Evolutionary conservation across 2,329 filamentous ascomycete genomes (phyloP).

Genomic region (Fulvia fulva): DNA sequence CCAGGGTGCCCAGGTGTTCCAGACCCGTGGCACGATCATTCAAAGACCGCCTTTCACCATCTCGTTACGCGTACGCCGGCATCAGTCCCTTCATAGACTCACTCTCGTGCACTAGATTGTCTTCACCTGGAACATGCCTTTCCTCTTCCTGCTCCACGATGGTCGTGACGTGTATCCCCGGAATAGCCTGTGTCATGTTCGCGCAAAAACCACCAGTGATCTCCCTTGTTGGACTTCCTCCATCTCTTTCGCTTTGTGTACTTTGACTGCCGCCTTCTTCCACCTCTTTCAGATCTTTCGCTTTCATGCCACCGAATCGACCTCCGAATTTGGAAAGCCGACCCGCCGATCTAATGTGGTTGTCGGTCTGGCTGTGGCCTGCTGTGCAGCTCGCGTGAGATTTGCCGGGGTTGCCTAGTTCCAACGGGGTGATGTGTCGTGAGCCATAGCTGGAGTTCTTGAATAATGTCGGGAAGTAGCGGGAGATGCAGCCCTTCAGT

Average conservation of each 20-base stretch:
- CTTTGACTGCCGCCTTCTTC: constrained; percentile 3
- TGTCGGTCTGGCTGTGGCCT: neutral
- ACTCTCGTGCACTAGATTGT: constrained; percentile 6
- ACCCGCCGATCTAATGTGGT: neutral
- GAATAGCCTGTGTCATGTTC: neutral
- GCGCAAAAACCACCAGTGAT: neutral
- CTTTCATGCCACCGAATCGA: neutral
- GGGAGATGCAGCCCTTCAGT: constrained; percentile 26
- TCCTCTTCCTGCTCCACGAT: constrained; percentile 20
- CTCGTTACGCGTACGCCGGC: neutral
- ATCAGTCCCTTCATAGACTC: constrained; percentile 16
- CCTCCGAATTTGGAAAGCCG: constrained; percentile 4
- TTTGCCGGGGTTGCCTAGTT: constrained; percentile 1
- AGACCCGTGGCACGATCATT: no score
- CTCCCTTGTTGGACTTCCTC: neutral
- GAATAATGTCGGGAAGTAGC: constrained; percentile 28
- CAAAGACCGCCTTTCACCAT: no score
- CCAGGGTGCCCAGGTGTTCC: no score
- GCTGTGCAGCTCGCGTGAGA: constrained; percentile 13
- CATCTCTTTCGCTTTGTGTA: constrained; percentile 1
- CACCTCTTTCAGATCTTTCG: constrained; percentile 5
- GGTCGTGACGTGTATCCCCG: constrained; percentile 17
- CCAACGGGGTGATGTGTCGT: neutral
- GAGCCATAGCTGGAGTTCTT: neutral
- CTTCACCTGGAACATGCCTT: constrained; percentile 5